Percentiles rank a stretch among this genome's conserved stretches.
Evolutionary conservation across 1,139 yeast genomes (phyloP).

Genomic region (Scheffersomyces lignicola): DNA sequence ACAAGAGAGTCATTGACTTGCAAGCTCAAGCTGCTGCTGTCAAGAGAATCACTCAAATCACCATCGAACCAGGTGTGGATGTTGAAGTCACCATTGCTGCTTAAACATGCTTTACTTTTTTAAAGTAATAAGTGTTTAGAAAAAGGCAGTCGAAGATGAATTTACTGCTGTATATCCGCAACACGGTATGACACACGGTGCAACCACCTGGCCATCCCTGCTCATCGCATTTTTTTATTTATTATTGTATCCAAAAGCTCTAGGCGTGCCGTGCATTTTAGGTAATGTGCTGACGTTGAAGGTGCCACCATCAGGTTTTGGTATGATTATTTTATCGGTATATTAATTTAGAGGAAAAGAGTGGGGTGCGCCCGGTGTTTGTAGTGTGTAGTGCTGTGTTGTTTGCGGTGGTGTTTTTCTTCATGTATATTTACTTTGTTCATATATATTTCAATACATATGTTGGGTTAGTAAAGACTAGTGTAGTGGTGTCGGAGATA

Average conservation of each 20-base stretch:
- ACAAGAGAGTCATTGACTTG: slow-evolving; percentile 99
- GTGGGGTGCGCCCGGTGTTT: background rate
- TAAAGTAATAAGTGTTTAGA: background rate
- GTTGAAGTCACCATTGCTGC: slow-evolving; percentile 45
- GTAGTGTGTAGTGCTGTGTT: no score
- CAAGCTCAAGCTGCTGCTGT: slow-evolving; percentile 95
- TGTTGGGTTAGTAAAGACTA: no score
- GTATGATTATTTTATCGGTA: slow-evolving; percentile 20
- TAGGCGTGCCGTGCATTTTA: slow-evolving; percentile 61
- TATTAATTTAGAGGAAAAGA: background rate
- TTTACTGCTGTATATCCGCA: slow-evolving; percentile 1
- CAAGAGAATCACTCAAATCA: slow-evolving; percentile 93
- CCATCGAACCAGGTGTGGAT: slow-evolving; percentile 63
- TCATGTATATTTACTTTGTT: background rate
- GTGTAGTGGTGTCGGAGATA: no score
- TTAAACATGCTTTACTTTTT: slow-evolving; percentile 15
- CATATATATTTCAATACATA: slow-evolving; percentile 1
- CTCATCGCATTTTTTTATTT: slow-evolving; percentile 1
- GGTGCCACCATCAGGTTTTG: slow-evolving; percentile 62
- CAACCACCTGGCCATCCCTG: slow-evolving; percentile 2
- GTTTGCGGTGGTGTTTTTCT: no score
- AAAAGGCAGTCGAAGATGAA: background rate
- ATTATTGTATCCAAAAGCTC: slow-evolving; percentile 44
- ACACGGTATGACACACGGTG: no score
- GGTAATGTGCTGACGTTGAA: slow-evolving; percentile 53